phyloP scores from a whole-genome alignment of 2,329 filamentous ascomycete species.

The Monosporascus ibericus region DNA sequence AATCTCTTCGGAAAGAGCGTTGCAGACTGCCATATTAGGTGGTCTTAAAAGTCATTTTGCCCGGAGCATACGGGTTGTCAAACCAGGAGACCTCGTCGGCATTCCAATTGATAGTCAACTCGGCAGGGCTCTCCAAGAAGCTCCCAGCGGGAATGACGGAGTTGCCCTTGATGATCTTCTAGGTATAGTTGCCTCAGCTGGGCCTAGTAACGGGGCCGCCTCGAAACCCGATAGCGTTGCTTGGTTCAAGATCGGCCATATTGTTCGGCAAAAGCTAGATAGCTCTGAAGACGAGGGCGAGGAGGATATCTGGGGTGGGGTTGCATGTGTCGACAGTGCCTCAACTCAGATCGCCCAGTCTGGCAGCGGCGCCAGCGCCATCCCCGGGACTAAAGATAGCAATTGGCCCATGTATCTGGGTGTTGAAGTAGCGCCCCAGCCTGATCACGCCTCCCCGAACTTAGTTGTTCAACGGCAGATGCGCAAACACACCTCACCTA shows the following conservation, averaged over 20 bases:
- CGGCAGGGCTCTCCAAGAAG: slow-evolving; percentile 74
- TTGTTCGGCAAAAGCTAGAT: slow-evolving; percentile 50
- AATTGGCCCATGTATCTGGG: slow-evolving; percentile 90
- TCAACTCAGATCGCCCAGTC: slow-evolving; percentile 88
- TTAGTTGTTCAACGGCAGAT: slow-evolving; percentile 39
- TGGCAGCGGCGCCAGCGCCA: slow-evolving; percentile 74
- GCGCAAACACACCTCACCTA: slow-evolving; percentile 47
- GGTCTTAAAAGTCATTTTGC: slow-evolving; percentile 88
- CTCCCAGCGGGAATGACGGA: slow-evolving; percentile 48
- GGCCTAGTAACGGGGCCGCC: slow-evolving; percentile 22
- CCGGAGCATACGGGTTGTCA: slow-evolving; percentile 72
- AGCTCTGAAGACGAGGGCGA: slow-evolving; percentile 50
- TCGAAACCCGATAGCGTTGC: slow-evolving; percentile 58
- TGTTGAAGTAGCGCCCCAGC: slow-evolving; percentile 58
- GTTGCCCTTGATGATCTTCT: slow-evolving; percentile 67
- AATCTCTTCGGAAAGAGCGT: slow-evolving; percentile 73
- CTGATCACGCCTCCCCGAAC: slow-evolving; percentile 31
- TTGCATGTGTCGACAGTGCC: slow-evolving; percentile 78
- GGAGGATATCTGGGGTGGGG: slow-evolving; percentile 75
- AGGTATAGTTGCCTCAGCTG: slow-evolving; percentile 43
- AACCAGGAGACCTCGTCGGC: slow-evolving; percentile 80
- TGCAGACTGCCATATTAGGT: slow-evolving; percentile 81
- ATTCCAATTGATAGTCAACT: slow-evolving; percentile 84
- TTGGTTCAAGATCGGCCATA: slow-evolving; percentile 87
- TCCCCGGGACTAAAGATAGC: slow-evolving; percentile 70